Evolutionary conservation across 1,284 basidiomycete genomes (phyloP).

Genomic region (Ganoderma lucidum): DNA sequence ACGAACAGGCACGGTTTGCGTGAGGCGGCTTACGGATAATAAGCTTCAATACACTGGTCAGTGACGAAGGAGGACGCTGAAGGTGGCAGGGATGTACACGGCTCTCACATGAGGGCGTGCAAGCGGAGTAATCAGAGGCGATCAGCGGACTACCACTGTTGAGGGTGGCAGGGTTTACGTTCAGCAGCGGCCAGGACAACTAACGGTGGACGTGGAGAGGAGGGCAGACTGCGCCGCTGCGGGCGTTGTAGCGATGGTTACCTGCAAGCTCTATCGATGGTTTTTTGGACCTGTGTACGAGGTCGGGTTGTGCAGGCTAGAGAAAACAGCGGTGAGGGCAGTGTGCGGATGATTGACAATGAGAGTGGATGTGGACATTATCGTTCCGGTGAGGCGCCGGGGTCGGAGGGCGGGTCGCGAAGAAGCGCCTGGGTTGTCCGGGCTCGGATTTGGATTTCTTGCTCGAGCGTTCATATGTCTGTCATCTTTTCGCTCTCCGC

Average conservation of each 20-base stretch:
- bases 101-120: slow-evolving; percentile 24
- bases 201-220: slow-evolving; percentile 4
- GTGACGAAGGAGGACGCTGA: slow-evolving; percentile 13
- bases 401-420: slow-evolving; percentile 17
- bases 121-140: slow-evolving; percentile 28
- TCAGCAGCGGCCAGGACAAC: slow-evolving; percentile 8
- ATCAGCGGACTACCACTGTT: slow-evolving; percentile 29
- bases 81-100: slow-evolving; percentile 13
- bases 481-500: slow-evolving; percentile 41
- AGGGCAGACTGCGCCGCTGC: not conserved
- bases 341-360: slow-evolving; percentile 9
- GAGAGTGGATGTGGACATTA: slow-evolving; percentile 7
- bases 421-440: slow-evolving; percentile 15
- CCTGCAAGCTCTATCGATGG: not conserved
- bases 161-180: not conserved
- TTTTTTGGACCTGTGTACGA: not conserved
- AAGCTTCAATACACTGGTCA: slow-evolving; percentile 17
- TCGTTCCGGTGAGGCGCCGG: slow-evolving; percentile 15
- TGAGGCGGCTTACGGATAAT: slow-evolving; percentile 25
- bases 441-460: slow-evolving; percentile 13
- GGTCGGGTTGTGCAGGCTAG: not conserved
- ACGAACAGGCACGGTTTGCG: slow-evolving; percentile 28
- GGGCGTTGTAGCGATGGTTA: not conserved
- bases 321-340: not conserved
- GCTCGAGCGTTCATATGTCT: slow-evolving; percentile 35